Evolutionary conservation across 164 flowering plant genomes (phyloP), one percentile per base, ranked within the genome.

Genomic region (Dillenia turbinata): DNA sequence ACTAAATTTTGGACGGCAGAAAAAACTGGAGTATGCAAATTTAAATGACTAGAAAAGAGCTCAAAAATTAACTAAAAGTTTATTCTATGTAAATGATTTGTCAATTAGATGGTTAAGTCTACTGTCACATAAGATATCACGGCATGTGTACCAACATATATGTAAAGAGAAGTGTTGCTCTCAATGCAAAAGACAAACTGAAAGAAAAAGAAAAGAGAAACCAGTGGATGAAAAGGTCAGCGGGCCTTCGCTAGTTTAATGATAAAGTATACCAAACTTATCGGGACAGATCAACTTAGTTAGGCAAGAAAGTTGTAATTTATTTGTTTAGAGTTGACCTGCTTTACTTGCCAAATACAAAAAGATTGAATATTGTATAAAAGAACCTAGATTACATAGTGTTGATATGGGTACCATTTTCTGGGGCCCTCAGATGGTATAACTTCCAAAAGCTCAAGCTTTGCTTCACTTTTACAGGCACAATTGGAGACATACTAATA

Each of bases 211-310:
- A 22, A 22, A 51, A 51, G 54, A 14, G 17, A n/a, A 51, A 51
- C 54, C 9, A 51, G 9, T 51, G 54, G 54, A n/a, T 51, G 54
- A 51, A 51, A 51, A n/a, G 17, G 54, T 51, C 54, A 51, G 54
- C 15, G 17, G 54, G 17, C 17, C 54, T 51, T 14, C 54, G 15
- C 17, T n/a, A 5, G 17, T 22, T 10, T 12, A 5, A n/a, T 51
- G 17, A 12, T 7, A n/a, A 51, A 15, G 10, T 51, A 10, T 51
- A 51, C 19, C 54, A 51, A 51, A 51, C 17, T 51, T 11, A 51
- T 10, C 54, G 8, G 15, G 17, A n/a, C 19, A 51, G 17, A 51
- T 51, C 54, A 17, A 51, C 54, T 51, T 51, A 22, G 8, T 51
- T 17, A 51, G 54, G 54, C 15, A 22, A 51, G 54, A 51, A 51